Evolutionary conservation across 768 basidiomycete species (phyloP).

Genomic region (Rhizopogon roseolus): DNA sequence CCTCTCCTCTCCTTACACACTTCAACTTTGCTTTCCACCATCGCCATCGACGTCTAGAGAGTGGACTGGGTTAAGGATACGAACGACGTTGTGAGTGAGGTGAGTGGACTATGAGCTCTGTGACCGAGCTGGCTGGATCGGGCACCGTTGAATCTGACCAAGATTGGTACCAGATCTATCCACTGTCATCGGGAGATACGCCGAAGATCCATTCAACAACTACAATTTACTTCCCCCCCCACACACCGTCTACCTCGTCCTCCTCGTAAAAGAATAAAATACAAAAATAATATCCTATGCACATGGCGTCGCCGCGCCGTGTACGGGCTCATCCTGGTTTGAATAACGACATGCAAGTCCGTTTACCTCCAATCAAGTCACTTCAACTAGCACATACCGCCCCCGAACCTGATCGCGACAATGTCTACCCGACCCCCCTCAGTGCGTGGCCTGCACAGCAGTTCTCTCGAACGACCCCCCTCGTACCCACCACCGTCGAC

Average conservation of each 20-base stretch:
- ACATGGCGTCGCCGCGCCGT: constrained; percentile 11
- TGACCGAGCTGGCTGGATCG: background rate
- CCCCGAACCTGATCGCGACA: constrained; percentile 12
- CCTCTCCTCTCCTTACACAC: background rate
- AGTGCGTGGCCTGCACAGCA: constrained; percentile 7
- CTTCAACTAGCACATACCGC: constrained; percentile 6
- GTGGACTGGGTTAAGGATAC: background rate
- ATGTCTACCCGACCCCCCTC: constrained; percentile 16
- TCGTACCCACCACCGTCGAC: constrained; percentile 15
- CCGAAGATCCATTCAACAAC: constrained; percentile 40
- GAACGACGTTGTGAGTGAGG: no score
- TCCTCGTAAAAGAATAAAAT: background rate
- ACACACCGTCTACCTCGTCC: constrained; percentile 23
- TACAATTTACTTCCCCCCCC: constrained; percentile 38
- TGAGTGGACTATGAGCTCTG: background rate
- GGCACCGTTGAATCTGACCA: background rate
- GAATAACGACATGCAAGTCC: background rate
- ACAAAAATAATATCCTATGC: constrained; percentile 12
- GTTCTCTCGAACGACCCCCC: constrained; percentile 21
- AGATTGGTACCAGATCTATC: constrained; percentile 22
- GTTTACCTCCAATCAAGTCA: constrained; percentile 15
- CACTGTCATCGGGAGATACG: constrained; percentile 67
- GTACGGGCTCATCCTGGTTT: background rate
- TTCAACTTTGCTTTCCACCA: background rate
- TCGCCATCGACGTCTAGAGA: background rate